These are phyloP conservation scores for Trichocladium antarcticum DNA, from an alignment of 495 filamentous ascomycete genomes.

Conservation along the genomic window DNA sequence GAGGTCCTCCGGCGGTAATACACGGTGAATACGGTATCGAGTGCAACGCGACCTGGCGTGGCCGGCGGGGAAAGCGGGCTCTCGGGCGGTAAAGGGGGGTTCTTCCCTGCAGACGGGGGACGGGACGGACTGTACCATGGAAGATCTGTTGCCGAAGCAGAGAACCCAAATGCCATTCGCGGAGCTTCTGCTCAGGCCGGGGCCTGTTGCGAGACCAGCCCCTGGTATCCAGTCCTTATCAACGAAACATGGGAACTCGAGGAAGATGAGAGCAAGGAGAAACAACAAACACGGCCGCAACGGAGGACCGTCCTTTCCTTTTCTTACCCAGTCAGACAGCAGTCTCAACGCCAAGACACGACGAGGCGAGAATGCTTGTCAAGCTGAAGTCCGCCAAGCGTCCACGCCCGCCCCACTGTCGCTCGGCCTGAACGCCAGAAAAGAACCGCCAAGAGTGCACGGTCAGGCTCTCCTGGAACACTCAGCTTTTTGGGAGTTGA, in stretches of 20 bases:
- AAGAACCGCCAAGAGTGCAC: not conserved
- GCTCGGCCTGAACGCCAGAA: not conserved
- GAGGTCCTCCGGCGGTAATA: too few relatives aligned
- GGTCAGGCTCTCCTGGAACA: not conserved
- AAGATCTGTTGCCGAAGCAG: not conserved
- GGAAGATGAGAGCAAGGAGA: not conserved
- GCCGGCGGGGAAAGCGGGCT: not conserved
- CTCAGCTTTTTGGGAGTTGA: too few relatives aligned
- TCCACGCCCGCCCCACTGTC: not conserved
- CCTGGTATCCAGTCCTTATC: not conserved
- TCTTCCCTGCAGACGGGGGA: constrained; percentile 17
- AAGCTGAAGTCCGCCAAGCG: not conserved
- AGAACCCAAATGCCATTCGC: constrained; percentile 46
- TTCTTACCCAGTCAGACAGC: too few relatives aligned
- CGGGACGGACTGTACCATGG: constrained; percentile 8
- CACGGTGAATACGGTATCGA: too few relatives aligned
- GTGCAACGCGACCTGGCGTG: too few relatives aligned
- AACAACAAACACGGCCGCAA: not conserved
- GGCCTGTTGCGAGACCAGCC: not conserved
- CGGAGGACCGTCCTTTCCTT: too few relatives aligned
- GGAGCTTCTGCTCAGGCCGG: not conserved
- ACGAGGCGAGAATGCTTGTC: not conserved
- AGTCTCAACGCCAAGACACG: not conserved
- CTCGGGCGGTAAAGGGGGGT: not conserved
- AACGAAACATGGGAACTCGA: not conserved